Percentiles rank a stretch among this genome's conserved stretches.
These are phyloP conservation scores for Pseudocercospora crystallina DNA, from an alignment of 2,329 filamentous ascomycete genomes.

Conservation along the genomic window DNA sequence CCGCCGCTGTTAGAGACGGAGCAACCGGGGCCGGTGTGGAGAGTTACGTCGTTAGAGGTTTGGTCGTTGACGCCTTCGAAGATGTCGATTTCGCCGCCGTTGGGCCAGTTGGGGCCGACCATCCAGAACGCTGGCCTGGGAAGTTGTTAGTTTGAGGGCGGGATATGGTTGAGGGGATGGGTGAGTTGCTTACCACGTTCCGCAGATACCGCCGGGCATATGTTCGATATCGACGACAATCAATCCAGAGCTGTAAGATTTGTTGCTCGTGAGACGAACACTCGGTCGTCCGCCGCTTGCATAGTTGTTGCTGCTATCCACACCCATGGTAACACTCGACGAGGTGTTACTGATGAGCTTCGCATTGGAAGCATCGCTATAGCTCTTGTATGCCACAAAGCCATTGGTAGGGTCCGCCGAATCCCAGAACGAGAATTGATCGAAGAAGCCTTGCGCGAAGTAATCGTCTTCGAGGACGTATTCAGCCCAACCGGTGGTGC, in stretches of 20 bases:
- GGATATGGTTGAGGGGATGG: too few relatives aligned
- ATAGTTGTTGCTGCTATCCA: conserved; percentile 38
- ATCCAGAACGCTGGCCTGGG: conserved; percentile 60
- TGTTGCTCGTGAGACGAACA: conserved; percentile 68
- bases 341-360: conserved; percentile 27
- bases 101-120: conserved; percentile 57
- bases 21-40: conserved; percentile 38
- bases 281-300: conserved; percentile 61
- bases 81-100: conserved; percentile 41
- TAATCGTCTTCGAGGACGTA: conserved; percentile 51
- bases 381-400: conserved; percentile 68
- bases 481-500: conserved; percentile 29
- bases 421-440: conserved; percentile 54
- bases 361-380: conserved; percentile 49
- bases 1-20: conserved; percentile 55
- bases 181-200: conserved; percentile 62
- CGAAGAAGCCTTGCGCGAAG: conserved; percentile 48
- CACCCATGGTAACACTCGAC: conserved; percentile 33
- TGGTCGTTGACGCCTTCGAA: conserved; percentile 42
- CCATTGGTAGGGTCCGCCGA: conserved; percentile 69
- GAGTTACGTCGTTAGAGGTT: conserved; percentile 35
- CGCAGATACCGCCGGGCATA: conserved; percentile 70
- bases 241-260: conserved; percentile 63
- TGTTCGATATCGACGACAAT: conserved; percentile 71
- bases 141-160: conserved; percentile 3